Evolutionary conservation across 345 rosid species (phyloP).

Genomic region (Eucalyptus erythrocorys): DNA sequence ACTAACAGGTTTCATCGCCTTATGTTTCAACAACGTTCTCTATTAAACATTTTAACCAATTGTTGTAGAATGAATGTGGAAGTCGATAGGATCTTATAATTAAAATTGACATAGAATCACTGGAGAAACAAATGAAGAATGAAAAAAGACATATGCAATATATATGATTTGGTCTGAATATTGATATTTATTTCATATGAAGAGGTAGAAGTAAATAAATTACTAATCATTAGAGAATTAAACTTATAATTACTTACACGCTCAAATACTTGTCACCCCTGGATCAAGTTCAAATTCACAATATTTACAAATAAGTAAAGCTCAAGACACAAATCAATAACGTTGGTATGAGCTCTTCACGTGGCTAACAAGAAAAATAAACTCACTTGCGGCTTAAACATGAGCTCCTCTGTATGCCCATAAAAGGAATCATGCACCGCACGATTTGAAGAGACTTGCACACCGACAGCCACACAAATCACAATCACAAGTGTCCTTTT

Average conservation of each 20-base stretch:
- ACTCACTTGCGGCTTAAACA: background rate
- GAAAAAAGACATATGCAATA: background rate
- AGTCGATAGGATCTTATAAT: accelerated
- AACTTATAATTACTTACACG: accelerated
- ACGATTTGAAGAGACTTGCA: background rate
- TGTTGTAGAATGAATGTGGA: background rate
- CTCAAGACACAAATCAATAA: too few relatives aligned
- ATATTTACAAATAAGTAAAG: too few relatives aligned
- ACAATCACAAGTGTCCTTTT: background rate
- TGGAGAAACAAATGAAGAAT: too few relatives aligned
- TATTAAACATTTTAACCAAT: background rate
- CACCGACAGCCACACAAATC: background rate
- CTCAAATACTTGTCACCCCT: too few relatives aligned
- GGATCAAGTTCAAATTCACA: too few relatives aligned
- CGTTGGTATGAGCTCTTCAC: too few relatives aligned
- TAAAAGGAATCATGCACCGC: background rate
- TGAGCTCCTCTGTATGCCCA: background rate
- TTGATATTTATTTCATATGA: accelerated
- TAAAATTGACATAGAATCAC: too few relatives aligned
- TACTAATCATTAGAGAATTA: too few relatives aligned
- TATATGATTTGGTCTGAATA: too few relatives aligned
- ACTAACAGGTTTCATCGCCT: background rate
- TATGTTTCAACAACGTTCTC: background rate
- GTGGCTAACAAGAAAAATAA: too few relatives aligned
- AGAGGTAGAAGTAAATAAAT: accelerated